Base-by-base conservation (phyloP, 2,329 filamentous ascomycete species). In the Pezizomycotina sp. region DNA sequence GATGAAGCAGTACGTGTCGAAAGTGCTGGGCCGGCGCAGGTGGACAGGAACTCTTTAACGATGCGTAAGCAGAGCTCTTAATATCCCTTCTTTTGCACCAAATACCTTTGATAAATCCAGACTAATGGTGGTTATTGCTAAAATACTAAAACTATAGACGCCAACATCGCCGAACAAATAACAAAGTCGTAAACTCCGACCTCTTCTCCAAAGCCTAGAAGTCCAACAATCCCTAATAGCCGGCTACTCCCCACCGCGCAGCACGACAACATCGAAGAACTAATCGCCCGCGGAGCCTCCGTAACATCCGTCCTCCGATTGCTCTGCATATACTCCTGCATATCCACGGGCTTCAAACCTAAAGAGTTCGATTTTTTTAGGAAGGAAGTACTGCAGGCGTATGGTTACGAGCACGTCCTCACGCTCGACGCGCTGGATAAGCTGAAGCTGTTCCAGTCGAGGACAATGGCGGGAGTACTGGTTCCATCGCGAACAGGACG, bases 1-100 rank as follows among this genome's bases (percentile, higher is more conserved):
- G 55, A 70, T 98, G 20, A 79, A 83, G 48, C 83, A 92, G 15
- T 93, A 95, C 54, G 89, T 98, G n/a, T 75, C 76, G 50, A 92
- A 91, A 55, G 63, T 98, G 16, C 86, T 89, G 0, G 41, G 9
- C 41, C 41, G 5, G 41, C 41, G 8, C 41, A 44, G 19, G 40
- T 40, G 18, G 41, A 44, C 8, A 30, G 41, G 16, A 44, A 36
- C 5, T 44, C 41, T n/a, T 24, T 44, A 1, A 36, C 41, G 8
- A 44, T 44, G 41, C 41, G 41, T 43, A 38, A 92, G 91, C 51
- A 86, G 95, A 58, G 76, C 83, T 29, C 89, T 98, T 56, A n/a
- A n/a, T n/a, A n/a, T n/a, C n/a, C n/a, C n/a, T n/a, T n/a, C n/a
- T n/a, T n/a, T n/a, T n/a, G n/a, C 83, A 93, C 52, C 77, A 86